phyloP scores from a whole-genome alignment of 768 basidiomycete species.

The Rhodotorula paludigena region DNA sequence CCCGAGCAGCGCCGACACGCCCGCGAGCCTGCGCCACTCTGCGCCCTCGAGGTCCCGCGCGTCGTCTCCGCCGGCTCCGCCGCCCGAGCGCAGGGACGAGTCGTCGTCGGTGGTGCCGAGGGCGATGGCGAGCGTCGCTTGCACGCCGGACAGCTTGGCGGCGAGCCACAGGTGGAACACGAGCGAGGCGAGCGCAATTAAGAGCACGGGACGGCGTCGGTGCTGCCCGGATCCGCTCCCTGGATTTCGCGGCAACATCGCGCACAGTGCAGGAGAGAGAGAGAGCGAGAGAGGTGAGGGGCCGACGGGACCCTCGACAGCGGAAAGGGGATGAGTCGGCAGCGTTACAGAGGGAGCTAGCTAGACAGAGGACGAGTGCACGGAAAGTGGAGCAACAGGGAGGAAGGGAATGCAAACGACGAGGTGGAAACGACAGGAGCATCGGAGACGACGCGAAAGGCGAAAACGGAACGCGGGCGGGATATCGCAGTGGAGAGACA shows the following conservation, averaged over 20 bases:
- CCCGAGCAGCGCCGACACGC: conserved; percentile 7
- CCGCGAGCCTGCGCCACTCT: conserved; percentile 8
- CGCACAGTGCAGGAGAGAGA: neutral
- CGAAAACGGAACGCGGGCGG: no score
- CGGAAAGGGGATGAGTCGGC: no score
- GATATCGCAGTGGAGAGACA: no score
- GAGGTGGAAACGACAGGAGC: no score
- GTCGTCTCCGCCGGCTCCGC: neutral
- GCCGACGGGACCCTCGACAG: neutral
- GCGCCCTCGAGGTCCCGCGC: neutral
- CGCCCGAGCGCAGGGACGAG: no score
- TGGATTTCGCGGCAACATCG: neutral
- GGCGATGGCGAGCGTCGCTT: neutral
- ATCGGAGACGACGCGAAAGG: no score
- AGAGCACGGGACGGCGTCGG: neutral
- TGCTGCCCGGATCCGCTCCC: neutral
- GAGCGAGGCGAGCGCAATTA: neutral
- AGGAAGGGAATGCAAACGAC: no score
- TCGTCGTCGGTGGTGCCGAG: neutral
- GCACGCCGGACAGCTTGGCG: neutral
- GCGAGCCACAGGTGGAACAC: conserved; percentile 9
- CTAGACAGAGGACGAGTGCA: no score
- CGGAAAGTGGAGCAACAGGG: no score
- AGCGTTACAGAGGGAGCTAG: neutral
- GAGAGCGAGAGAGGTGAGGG: neutral